Base-by-base conservation (phyloP, 1,284 basidiomycete species). In the Ustilago shanxiensis region DNA sequence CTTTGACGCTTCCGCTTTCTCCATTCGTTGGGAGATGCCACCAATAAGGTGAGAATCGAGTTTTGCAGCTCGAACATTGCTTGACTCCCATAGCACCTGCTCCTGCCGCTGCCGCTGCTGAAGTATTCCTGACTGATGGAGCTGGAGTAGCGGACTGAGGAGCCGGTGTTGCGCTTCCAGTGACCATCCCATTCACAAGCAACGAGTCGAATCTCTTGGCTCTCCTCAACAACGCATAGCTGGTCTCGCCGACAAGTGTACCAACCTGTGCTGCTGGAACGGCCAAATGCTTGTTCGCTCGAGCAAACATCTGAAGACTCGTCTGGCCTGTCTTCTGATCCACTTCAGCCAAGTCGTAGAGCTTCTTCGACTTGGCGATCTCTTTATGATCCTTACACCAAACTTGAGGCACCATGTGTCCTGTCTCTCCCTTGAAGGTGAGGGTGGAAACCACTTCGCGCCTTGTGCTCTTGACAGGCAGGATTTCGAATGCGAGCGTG, bases 401-500 rank as follows among this genome's bases (percentile, higher is more conserved):
- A 24, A 95, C 88, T 54, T 93, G 88, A 0, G 95, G 90, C 45
- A 88, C 89, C 92, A 98, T 94, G 79, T 90, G 90, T 1, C 95
- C 95, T 7, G 90, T 88, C 82, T 92, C 91, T n/a, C 92, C 92
- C 82, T 92, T 93, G 88, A 97, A 98, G n/a, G 90, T 91, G 28
- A 91, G 90, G 8, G 90, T 89, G 10, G 89, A 88, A 0, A 90
- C 90, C 0, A 89, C 54, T 41, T 77, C 70, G 29, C 68, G 41
- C 18, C 60, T 28, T 20, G 73, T 76, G 24, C 52, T 9, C 59
- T 93, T 86, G 78, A 92, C 93, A 52, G 92, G 90, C 77, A 92
- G 91, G 52, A 98, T 90, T 87, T 97, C 94, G 86, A 98, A 98
- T 20, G 93, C 95, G 77, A 98, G 93, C 77, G 89, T 91, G 87